Conservation (phyloP, 139 green algal species). For the Chlamydomonas sphaeroides region DNA sequence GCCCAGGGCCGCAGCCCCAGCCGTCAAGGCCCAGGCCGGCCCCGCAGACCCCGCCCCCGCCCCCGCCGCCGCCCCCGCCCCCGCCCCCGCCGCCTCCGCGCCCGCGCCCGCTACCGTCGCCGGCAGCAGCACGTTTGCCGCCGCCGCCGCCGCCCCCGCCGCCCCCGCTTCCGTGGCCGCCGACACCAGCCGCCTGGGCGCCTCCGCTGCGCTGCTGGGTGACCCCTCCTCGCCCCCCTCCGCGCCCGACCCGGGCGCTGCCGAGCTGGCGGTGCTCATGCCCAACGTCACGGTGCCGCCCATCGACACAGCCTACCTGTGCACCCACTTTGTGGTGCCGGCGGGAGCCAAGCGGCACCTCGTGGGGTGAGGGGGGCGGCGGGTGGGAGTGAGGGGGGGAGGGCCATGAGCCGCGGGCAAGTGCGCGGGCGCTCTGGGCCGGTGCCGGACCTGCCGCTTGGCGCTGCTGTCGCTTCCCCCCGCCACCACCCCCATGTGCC, state of each 20-base stretch:
- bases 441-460: no score
- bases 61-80: no score
- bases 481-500: no score
- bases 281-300: constrained; percentile 14
- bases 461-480: no score
- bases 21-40: no score
- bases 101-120: neutral
- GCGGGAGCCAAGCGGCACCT: constrained; percentile 16
- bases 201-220: neutral
- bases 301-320: constrained; percentile 35
- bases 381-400: neutral
- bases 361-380: neutral
- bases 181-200: neutral
- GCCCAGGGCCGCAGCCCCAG: no score
- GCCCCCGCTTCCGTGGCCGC: neutral
- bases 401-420: neutral
- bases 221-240: no score
- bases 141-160: neutral
- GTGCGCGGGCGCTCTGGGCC: no score
- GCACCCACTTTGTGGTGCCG: neutral
- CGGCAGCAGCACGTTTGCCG: neutral
- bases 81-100: neutral
- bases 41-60: neutral
- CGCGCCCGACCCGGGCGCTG: neutral
- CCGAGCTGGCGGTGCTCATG: neutral